These are phyloP conservation scores for Alternaria rosae DNA, from an alignment of 2,329 filamentous ascomycete genomes.

Conservation along the genomic window DNA sequence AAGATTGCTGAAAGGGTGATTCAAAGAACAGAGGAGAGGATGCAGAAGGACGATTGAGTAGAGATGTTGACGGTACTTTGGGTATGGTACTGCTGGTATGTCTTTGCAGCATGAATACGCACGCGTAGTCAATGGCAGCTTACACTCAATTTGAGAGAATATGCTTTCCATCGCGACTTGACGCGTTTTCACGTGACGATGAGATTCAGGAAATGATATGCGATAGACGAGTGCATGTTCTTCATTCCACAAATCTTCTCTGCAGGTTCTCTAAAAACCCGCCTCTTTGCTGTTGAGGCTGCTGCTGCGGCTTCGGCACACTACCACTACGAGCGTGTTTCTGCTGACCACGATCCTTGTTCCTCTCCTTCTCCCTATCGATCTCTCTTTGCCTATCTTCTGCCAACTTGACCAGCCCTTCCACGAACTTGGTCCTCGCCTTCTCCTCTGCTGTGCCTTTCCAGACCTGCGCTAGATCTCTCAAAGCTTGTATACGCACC, in stretches of 20 bases:
- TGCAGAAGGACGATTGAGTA: neutral
- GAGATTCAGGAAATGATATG: neutral
- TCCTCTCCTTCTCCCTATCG: constrained; percentile 48
- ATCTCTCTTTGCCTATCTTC: constrained; percentile 70
- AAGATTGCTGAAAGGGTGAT: neutral
- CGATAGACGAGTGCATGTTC: neutral
- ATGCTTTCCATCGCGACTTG: neutral
- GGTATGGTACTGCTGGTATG: neutral
- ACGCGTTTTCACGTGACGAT: constrained; percentile 23
- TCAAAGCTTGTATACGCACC: constrained; percentile 76
- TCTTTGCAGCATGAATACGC: neutral
- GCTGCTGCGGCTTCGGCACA: constrained; percentile 23
- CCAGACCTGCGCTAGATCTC: constrained; percentile 82
- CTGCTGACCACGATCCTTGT: constrained; percentile 24
- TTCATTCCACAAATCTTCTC: constrained; percentile 46
- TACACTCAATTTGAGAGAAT: neutral
- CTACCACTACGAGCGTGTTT: constrained; percentile 35
- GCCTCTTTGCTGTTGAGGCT: constrained; percentile 33
- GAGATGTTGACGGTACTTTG: neutral
- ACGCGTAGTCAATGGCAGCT: neutral
- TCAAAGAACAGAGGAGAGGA: neutral
- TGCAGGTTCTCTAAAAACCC: constrained; percentile 51
- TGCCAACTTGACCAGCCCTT: constrained; percentile 79
- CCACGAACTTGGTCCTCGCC: constrained; percentile 80
- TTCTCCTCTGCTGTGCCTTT: constrained; percentile 96